Conservation (phyloP, 768 basidiomycete species). For the Boletus huronensis region DNA sequence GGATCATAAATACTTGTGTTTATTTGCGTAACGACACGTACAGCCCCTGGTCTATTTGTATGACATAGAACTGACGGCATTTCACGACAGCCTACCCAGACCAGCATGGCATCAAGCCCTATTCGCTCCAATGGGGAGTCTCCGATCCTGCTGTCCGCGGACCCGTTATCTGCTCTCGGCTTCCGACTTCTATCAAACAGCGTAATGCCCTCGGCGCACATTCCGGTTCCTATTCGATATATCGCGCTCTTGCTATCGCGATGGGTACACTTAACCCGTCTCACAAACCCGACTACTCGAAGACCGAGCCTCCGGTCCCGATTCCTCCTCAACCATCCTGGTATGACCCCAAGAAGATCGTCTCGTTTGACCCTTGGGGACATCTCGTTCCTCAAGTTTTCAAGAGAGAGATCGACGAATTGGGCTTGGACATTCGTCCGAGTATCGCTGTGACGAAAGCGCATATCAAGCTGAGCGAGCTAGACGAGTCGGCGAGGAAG, state of each 20-base stretch:
- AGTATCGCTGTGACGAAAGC: slow-evolving; percentile 92
- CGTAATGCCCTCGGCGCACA: slow-evolving; percentile 95
- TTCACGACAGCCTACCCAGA: slow-evolving; percentile 72
- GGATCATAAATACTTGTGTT: slow-evolving; percentile 5
- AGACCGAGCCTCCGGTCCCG: slow-evolving; percentile 80
- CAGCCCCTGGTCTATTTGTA: slow-evolving; percentile 1
- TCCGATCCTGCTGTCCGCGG: slow-evolving; percentile 62
- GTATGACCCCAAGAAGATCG: slow-evolving; percentile 76
- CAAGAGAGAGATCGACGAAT: slow-evolving; percentile 53
- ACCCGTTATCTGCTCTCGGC: slow-evolving; percentile 85
- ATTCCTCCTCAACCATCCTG: slow-evolving; percentile 78
- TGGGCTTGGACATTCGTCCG: slow-evolving; percentile 81
- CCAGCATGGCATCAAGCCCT: slow-evolving; percentile 83
- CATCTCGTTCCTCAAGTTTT: slow-evolving; percentile 79
- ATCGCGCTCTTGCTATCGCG: slow-evolving; percentile 88
- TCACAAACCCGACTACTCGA: slow-evolving; percentile 78
- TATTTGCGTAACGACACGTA: slow-evolving; percentile 8
- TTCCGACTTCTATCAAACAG: slow-evolving; percentile 78
- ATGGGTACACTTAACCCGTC: slow-evolving; percentile 77
- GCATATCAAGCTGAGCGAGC: slow-evolving; percentile 91
- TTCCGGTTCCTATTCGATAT: slow-evolving; percentile 91
- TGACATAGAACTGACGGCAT: slow-evolving; percentile 10
- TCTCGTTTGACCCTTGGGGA: slow-evolving; percentile 92
- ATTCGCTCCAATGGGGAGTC: slow-evolving; percentile 81
- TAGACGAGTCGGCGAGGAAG: slow-evolving; percentile 74